Base-by-base conservation (phyloP, 2,329 filamentous ascomycete species). In the Chalara sp. region DNA sequence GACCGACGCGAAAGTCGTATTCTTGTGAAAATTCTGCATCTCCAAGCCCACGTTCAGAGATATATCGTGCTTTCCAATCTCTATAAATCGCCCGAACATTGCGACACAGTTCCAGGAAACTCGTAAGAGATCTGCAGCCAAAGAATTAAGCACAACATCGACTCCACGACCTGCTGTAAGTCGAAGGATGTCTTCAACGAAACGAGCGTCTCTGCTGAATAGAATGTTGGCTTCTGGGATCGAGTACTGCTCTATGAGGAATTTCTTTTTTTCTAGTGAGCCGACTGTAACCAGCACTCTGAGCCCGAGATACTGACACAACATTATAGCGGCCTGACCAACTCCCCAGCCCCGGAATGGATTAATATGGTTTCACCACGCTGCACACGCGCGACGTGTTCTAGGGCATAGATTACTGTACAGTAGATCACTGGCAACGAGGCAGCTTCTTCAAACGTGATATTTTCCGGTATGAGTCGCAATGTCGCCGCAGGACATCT, bases 311-410 rank as follows among this genome's bases (percentile, higher is more conserved):
- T 21, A 21, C 21, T 21, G 21, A 21, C 21, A 21, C 21, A 68
- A 7, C 2, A 53, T 47, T 12, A 68, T 65, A 1, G 61, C 58
- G 0, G 67, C 66, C 12, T 59, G 58, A 2, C 67, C 67, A 8
- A 68, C 40, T 3, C 53, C 6, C 66, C 65, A 3, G 63, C 52
- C 2, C 56, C 67, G 6, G 56, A 47, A 37, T 68, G 66, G 0
- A 69, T 60, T 10, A 70, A 49, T 0, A 68, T 49, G 0, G 53
- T 56, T 35, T 69, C 60, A 0, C 47, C 53, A 13, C 46, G 28
- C 7, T 35, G 30, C 5, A 60, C n/a, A 3, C 51, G 44, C 5
- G 53, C 58, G 5, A 53, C 13, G 29, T 53, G n/a, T 7, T 56
- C 21, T 4, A 61, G 46, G 13, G 46, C 48, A 42, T 58, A 51